These are phyloP conservation scores for Vachellia collinsii DNA, from an alignment of 306 rosid genomes.

Conservation along the genomic window DNA sequence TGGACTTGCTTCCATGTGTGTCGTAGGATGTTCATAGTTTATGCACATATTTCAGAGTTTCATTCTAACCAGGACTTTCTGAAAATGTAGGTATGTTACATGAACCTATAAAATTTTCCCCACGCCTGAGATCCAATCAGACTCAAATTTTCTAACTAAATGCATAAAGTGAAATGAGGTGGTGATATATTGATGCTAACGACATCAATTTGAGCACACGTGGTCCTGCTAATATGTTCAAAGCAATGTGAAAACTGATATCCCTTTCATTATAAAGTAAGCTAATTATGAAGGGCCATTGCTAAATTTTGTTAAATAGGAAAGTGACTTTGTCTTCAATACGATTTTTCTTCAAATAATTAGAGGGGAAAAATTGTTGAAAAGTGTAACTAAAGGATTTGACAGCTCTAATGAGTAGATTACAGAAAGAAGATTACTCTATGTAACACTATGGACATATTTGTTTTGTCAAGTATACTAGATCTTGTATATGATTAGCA, in stretches of 20 bases:
- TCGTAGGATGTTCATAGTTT: background rate
- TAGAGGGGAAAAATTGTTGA: background rate
- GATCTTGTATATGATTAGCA: background rate
- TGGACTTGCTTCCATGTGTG: conserved; percentile 3
- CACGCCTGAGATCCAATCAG: background rate
- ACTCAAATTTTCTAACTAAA: background rate
- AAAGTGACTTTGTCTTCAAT: background rate
- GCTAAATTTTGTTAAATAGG: background rate
- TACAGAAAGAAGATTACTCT: background rate
- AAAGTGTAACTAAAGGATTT: background rate
- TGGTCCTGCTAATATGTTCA: background rate
- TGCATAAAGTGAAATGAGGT: background rate
- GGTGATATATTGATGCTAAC: background rate
- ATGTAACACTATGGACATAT: background rate
- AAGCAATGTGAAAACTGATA: background rate
- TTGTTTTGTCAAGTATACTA: background rate
- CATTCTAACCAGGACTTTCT: background rate
- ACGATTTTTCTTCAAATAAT: background rate
- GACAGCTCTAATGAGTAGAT: background rate
- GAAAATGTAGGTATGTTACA: background rate
- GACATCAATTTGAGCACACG: background rate
- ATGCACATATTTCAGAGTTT: background rate
- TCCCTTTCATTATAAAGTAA: background rate
- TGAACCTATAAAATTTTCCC: conserved; percentile 2
- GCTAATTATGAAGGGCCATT: background rate